Base-by-base conservation (phyloP, 2,329 filamentous ascomycete species). In the Colletotrichum kahawae region DNA sequence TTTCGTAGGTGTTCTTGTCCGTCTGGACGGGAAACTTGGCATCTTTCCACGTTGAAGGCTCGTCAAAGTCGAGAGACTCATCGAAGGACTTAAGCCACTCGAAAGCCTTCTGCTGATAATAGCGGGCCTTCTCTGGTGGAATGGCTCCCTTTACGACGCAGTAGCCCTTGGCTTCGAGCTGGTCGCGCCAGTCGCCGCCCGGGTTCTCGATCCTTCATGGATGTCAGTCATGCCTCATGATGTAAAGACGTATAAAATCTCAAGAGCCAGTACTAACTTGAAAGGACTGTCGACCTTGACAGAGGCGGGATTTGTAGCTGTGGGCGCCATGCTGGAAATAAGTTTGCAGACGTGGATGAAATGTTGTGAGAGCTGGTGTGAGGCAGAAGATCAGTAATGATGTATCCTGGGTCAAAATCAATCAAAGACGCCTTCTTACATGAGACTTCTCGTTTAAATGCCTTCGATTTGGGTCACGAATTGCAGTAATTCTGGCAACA, bases 241-340 rank as follows among this genome's bases (percentile, higher is more conserved):
- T 16, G 1, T 16, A 6, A 56, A 16, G 1, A 27, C 2, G 13
- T 0, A 13, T 8, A 13, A 24, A 56, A 1, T 2, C 4, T n/a
- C 9, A 5, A 6, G 18, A 5, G n/a, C 2, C 6, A 14, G 7
- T 7, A 4, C 51, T 57, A 4, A 29, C 54, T 29, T 57, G 24
- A 57, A 57, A 57, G 54, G 54, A 1, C 54, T 57, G 14, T 57
- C 24, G 0, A 57, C 54, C 54, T 57, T 57, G 8, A 57, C 24
- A 29, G 24, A 57, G 2, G 54, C 54, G 7, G 54, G 54, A 29
- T 29, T 57, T 7, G 27, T 6, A 18, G 54, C 7, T 9, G 54
- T 29, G 27, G 54, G 29, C 7, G 16, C 21, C 54, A 57, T 57
- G 7, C 18, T 29, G 54, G 0, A 4, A 18, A 57, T 57, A 18